Percentiles rank a stretch among this genome's conserved stretches.
These are phyloP conservation scores for Talinum fruticosum DNA, from an alignment of 148 eudicot species.

Conservation along the genomic window DNA sequence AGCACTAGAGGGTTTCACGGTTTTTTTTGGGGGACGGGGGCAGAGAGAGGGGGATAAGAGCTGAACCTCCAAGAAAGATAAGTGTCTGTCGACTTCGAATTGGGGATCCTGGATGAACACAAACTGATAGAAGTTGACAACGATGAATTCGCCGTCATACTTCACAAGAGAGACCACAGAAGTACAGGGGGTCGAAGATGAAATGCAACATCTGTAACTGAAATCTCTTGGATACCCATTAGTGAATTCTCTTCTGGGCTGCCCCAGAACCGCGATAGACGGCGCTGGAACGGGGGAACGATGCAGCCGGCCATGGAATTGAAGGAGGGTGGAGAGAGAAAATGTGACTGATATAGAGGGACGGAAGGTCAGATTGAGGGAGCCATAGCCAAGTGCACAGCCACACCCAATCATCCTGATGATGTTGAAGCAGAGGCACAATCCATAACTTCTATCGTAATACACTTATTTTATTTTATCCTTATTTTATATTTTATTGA, in stretches of 20 bases:
- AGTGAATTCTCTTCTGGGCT: background rate
- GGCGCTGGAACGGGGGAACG: background rate
- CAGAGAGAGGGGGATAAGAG: constrained; percentile 8
- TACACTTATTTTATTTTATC: too few relatives aligned
- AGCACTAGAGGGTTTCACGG: background rate
- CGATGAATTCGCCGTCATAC: constrained; percentile 39
- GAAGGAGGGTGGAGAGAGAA: constrained; percentile 8
- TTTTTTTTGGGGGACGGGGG: too few relatives aligned
- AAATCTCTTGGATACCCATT: background rate
- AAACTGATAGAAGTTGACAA: constrained; percentile 73
- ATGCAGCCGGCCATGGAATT: background rate
- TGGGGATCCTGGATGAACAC: constrained; percentile 55
- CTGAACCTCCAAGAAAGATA: constrained; percentile 59
- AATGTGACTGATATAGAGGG: background rate
- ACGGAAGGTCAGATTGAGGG: background rate
- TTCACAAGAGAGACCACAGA: background rate
- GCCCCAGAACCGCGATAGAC: background rate
- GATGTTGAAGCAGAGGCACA: background rate
- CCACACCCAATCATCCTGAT: constrained; percentile 10
- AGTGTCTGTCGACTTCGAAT: constrained; percentile 64
- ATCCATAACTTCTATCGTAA: too few relatives aligned
- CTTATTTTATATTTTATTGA: too few relatives aligned
- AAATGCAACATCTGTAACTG: background rate
- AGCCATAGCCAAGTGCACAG: constrained; percentile 11
- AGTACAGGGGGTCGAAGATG: constrained; percentile 9